Evolutionary conservation across 2,329 filamentous ascomycete species (phyloP).

Genomic region (Hymenoscyphus scutula): DNA sequence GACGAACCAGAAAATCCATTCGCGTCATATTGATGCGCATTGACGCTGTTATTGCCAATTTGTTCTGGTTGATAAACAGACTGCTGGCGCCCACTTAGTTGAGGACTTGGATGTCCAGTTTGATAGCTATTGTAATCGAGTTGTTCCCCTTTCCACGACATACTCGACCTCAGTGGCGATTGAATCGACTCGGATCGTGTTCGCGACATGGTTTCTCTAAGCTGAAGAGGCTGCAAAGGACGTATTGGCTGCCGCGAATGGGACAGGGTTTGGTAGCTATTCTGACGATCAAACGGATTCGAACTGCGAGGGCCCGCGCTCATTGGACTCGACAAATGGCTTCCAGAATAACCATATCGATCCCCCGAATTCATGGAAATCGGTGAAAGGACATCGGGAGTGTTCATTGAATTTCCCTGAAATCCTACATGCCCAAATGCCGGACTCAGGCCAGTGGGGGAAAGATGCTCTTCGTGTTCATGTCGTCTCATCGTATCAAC

Average conservation of each 20-base stretch:
- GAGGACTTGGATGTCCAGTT: conserved; percentile 46
- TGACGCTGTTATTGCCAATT: conserved; percentile 42
- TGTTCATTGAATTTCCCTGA: conserved; percentile 49
- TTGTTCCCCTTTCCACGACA: conserved; percentile 62
- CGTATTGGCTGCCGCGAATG: conserved; percentile 46
- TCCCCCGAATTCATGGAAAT: conserved; percentile 54
- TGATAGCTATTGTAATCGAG: conserved; percentile 56
- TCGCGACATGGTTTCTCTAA: conserved; percentile 55
- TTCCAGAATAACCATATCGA: conserved; percentile 48
- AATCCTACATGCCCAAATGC: conserved; percentile 67
- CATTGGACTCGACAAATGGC: conserved; percentile 48
- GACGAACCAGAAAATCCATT: conserved; percentile 50
- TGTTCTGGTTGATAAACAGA: conserved; percentile 52
- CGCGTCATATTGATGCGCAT: conserved; percentile 49
- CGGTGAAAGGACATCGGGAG: conserved; percentile 56
- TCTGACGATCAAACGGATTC: conserved; percentile 52
- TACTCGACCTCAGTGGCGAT: conserved; percentile 57
- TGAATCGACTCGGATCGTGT: conserved; percentile 57
- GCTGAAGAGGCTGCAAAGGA: conserved; percentile 56
- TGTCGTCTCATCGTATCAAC: conserved; percentile 63
- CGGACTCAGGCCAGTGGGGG: conserved; percentile 64
- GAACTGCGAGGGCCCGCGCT: conserved; percentile 49
- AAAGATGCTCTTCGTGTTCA: conserved; percentile 64
- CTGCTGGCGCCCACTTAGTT: conserved; percentile 46
- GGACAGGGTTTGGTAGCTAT: conserved; percentile 47